These are phyloP conservation scores for Trametes coccinea DNA, from an alignment of 768 basidiomycete species.

Conservation along the genomic window DNA sequence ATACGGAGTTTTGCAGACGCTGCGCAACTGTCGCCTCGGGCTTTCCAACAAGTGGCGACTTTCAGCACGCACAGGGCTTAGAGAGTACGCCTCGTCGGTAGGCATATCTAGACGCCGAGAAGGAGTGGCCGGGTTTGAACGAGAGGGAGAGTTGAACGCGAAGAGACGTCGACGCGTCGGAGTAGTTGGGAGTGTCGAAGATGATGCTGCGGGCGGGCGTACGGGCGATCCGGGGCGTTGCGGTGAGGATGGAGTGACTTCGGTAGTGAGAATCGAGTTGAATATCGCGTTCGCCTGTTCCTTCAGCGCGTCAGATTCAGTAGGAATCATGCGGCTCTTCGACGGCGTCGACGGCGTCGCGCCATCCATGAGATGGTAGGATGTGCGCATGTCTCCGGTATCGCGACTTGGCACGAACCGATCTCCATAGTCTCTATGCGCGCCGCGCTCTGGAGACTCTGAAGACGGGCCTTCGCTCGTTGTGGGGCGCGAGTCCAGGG, in stretches of 20 bases:
- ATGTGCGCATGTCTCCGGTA: slow-evolving; percentile 58
- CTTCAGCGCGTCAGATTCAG: slow-evolving; percentile 47
- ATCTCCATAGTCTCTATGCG: slow-evolving; percentile 42
- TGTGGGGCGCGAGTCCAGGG: slow-evolving; percentile 54
- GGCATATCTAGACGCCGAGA: slow-evolving; percentile 73
- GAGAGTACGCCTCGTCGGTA: slow-evolving; percentile 84
- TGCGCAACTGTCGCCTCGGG: slow-evolving; percentile 77
- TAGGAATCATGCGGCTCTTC: slow-evolving; percentile 43
- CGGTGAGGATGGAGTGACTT: slow-evolving; percentile 74
- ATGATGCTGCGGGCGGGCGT: slow-evolving; percentile 31
- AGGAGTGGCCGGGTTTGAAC: slow-evolving; percentile 54
- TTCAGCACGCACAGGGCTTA: slow-evolving; percentile 85
- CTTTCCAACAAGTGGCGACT: slow-evolving; percentile 82
- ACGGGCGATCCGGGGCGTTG: slow-evolving; percentile 59
- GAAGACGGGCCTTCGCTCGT: slow-evolving; percentile 56
- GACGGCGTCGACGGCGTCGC: slow-evolving; percentile 38
- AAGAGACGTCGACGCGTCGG: slow-evolving; percentile 63
- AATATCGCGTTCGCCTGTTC: slow-evolving; percentile 88
- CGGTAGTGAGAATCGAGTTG: slow-evolving; percentile 71
- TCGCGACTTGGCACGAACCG: slow-evolving; percentile 69
- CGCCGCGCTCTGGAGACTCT: slow-evolving; percentile 37
- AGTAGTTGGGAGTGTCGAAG: slow-evolving; percentile 39
- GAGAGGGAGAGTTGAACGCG: slow-evolving; percentile 61
- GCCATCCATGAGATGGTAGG: slow-evolving; percentile 60
- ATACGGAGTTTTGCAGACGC: slow-evolving; percentile 93